These are phyloP conservation scores for Avena atlantica DNA, from an alignment of 176 grass and related monocot species.

Conservation along the genomic window DNA sequence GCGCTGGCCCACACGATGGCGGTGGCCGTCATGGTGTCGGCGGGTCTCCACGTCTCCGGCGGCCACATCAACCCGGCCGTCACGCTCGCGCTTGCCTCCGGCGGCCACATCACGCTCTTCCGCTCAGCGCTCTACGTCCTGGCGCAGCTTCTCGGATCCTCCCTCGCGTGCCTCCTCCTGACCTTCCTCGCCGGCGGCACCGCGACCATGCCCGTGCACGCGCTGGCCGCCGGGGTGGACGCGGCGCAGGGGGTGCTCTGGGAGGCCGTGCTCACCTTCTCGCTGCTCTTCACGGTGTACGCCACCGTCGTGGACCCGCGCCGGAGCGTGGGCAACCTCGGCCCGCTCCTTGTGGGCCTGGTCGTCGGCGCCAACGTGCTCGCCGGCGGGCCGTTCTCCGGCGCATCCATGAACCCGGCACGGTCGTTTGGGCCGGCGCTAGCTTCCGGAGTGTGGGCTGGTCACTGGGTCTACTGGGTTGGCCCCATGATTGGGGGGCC, in stretches of 20 bases:
- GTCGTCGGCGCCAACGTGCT: conserved; percentile 84
- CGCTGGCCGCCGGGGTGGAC: conserved; percentile 52
- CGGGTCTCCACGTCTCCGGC: conserved; percentile 81
- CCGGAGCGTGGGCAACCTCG: conserved; percentile 40
- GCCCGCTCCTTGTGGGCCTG: conserved; percentile 63
- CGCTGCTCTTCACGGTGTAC: conserved; percentile 83
- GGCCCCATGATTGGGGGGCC: conserved; percentile 70
- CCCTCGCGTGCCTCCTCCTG: conserved; percentile 73
- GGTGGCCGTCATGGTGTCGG: conserved; percentile 77
- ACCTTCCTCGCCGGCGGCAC: conserved; percentile 57
- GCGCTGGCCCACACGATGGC: conserved; percentile 74
- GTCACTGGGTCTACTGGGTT: conserved; percentile 93
- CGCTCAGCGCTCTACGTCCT: conserved; percentile 66
- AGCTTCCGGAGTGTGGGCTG: conserved; percentile 53
- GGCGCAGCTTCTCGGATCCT: conserved; percentile 67
- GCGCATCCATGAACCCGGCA: conserved; percentile 92
- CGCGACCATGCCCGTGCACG: conserved; percentile 62
- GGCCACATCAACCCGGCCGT: conserved; percentile 91
- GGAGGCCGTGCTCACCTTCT: conserved; percentile 91
- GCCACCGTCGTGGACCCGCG: conserved; percentile 71
- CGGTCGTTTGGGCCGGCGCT: conserved; percentile 81
- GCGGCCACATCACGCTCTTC: conserved; percentile 76
- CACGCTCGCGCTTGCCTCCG: conserved; percentile 67
- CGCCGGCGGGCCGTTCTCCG: conserved; percentile 71
- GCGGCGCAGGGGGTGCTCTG: conserved; percentile 60